A percentile compares a stretch with the other conserved stretches of the same genome.
Evolutionary conservation across 164 flowering plant genomes (phyloP).

Genomic region (Tinospora cordifolia): DNA sequence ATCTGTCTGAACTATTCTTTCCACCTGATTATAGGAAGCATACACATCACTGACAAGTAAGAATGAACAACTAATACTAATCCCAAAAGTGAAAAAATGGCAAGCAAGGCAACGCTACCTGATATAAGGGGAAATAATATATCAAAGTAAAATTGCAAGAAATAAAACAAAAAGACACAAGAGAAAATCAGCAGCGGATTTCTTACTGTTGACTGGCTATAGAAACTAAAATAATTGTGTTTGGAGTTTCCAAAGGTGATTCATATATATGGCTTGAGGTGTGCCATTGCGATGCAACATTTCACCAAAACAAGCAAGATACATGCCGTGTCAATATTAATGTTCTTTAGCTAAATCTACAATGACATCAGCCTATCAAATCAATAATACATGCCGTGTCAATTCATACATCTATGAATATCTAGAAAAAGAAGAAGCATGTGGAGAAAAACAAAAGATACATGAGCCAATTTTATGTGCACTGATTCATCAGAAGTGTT

Average conservation of each 20-base stretch:
- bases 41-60: neutral
- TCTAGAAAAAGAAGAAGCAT: neutral
- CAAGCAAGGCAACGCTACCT: too few relatives aligned
- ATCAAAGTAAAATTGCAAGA: too few relatives aligned
- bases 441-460: neutral
- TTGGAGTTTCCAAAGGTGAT: neutral
- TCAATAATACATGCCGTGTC: too few relatives aligned
- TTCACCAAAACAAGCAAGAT: neutral
- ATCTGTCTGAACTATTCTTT: constrained; percentile 81
- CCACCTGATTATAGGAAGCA: constrained; percentile 46
- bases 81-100: neutral
- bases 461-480: neutral
- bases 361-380: too few relatives aligned
- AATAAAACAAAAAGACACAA: too few relatives aligned
- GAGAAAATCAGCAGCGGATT: neutral
- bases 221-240: neutral
- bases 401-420: too few relatives aligned
- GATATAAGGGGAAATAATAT: too few relatives aligned
- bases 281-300: neutral
- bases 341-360: too few relatives aligned
- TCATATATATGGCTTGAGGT: neutral
- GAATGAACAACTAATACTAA: neutral
- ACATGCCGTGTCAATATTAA: neutral
- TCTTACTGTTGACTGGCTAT: neutral
- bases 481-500: neutral